Base-by-base conservation (phyloP, 108 stramenopile species). In the Nitzschia sp. region DNA sequence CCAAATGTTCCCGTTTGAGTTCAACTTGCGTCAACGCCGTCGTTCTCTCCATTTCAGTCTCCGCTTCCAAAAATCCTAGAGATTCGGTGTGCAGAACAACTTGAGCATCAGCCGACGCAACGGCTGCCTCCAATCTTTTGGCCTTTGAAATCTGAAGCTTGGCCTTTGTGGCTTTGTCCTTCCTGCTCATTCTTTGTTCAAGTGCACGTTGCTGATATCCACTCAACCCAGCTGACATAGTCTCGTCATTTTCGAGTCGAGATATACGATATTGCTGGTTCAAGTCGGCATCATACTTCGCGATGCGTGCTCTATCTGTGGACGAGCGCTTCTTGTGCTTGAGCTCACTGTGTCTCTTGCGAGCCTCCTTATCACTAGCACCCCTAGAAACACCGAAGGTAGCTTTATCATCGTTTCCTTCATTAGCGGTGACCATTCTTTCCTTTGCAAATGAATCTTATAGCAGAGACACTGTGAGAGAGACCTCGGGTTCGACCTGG, bases 31-130 rank as follows among this genome's bases (percentile, higher is more conserved):
- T 75, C 65, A 95, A 56, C 26, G 80, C 69, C 11, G 84, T 55
- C 23, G 91, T 92, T 16, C 71, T 61, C 71, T 95, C 94, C 89
- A 95, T 89, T 35, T 91, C 89, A 41, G 69, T 65, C 63, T 95
- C 91, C 0, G 78, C 58, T 61, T 92, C 86, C 31, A 95, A 32
- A 50, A 85, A 76, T 26, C 94, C 94, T 16, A 79, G 45, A n/a
- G 59, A 33, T 56, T 86, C 65, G 17, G 89, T 85, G 32, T 87
- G 73, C 31, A 95, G 59, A 63, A 95, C 81, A 15, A 81, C 79
- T 54, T 86, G 72, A 0, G 88, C 90, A 71, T 91, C 86, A 6
- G 83, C 78, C 1, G 93, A 86, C 11, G 77, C 78, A n/a, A 91
- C 75, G 26, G 88, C 90, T 45, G 90, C 87, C 58, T 88, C 76